These are phyloP conservation scores for Cladosporium sp. DNA, from an alignment of 2,329 filamentous ascomycete species.

Conservation along the genomic window DNA sequence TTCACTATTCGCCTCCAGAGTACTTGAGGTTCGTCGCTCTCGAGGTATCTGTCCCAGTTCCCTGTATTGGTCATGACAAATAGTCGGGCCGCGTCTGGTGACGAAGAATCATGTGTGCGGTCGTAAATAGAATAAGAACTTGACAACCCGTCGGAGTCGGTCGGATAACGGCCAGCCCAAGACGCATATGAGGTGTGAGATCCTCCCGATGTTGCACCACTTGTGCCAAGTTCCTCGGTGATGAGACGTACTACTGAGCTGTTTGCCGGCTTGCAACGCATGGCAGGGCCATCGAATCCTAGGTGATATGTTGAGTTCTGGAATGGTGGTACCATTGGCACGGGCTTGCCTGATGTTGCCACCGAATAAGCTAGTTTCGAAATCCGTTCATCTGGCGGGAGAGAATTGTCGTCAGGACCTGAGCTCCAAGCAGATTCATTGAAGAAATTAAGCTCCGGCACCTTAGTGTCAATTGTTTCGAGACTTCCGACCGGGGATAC, in stretches of 20 bases:
- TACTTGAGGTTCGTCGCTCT: neutral
- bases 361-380: neutral
- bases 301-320: neutral
- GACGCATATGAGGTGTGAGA: neutral
- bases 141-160: no score
- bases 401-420: neutral
- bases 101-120: neutral
- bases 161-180: neutral
- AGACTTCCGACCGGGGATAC: neutral
- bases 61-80: neutral
- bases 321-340: neutral
- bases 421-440: neutral
- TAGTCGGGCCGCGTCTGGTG: neutral
- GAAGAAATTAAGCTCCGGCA: neutral
- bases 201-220: no score
- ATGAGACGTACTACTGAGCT: neutral
- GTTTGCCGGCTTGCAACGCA: neutral
- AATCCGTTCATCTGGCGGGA: neutral
- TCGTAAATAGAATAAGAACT: no score
- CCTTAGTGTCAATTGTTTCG: neutral
- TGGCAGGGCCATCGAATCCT: neutral
- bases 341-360: neutral
- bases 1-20: neutral
- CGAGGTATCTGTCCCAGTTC: neutral
- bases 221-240: no score